Percentiles rank a stretch among this genome's conserved stretches.
Evolutionary conservation across 2,329 filamentous ascomycete species (phyloP).

Genomic region (Dothistroma pini): DNA sequence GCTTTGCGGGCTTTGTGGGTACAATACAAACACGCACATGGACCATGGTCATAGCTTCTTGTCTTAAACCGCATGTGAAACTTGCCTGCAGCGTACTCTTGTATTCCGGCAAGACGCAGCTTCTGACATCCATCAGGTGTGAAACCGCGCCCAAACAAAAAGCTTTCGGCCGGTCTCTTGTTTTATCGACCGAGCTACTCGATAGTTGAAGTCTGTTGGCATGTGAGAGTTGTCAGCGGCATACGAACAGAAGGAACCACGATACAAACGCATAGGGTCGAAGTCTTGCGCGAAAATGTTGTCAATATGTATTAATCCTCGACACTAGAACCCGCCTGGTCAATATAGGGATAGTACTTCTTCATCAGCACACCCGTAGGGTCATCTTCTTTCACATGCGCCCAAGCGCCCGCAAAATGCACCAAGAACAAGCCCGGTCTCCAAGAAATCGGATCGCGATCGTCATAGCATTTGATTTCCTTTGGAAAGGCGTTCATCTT

Average conservation of each 20-base stretch:
- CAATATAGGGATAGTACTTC: constrained; percentile 29
- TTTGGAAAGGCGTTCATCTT: constrained; percentile 41
- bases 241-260: neutral
- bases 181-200: neutral
- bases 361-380: constrained; percentile 39
- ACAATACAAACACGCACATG: no score
- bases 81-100: no score
- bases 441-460: constrained; percentile 30
- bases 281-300: neutral
- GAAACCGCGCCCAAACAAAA: no score
- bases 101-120: no score
- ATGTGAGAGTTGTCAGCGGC: neutral
- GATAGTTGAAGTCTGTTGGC: neutral
- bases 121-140: no score
- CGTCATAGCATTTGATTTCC: constrained; percentile 40
- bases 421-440: constrained; percentile 34
- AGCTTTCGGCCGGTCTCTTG: neutral
- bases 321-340: neutral
- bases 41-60: no score
- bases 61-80: no score
- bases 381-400: constrained; percentile 39
- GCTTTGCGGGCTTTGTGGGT: no score
- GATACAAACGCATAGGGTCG: neutral
- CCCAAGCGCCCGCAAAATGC: constrained; percentile 41
- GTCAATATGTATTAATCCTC: neutral